These are phyloP conservation scores for Pseudocercospora fijiensis DNA, from an alignment of 2,329 filamentous ascomycete species.

Conservation along the genomic window DNA sequence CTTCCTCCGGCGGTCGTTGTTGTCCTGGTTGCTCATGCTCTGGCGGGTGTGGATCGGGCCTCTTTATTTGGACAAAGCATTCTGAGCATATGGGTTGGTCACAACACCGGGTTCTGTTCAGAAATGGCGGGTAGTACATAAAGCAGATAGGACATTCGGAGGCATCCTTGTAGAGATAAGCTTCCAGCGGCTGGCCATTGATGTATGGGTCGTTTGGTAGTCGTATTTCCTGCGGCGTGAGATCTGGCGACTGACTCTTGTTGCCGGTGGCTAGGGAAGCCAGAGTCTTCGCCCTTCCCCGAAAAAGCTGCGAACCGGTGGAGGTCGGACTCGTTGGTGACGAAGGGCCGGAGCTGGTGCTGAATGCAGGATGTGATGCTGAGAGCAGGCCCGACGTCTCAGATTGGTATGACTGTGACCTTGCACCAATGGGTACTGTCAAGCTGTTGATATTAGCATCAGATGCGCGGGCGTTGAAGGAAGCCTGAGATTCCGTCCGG, in stretches of 20 bases:
- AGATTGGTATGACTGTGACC: slow-evolving; percentile 76
- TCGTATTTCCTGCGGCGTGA: slow-evolving; percentile 73
- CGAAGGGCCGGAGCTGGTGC: slow-evolving; percentile 46
- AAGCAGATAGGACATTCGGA: slow-evolving; percentile 95
- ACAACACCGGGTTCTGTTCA: slow-evolving; percentile 93
- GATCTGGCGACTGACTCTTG: slow-evolving; percentile 67
- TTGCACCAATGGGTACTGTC: slow-evolving; percentile 74
- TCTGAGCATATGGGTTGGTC: slow-evolving; percentile 96
- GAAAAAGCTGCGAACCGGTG: slow-evolving; percentile 60
- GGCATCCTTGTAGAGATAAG: slow-evolving; percentile 88
- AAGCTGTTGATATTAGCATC: slow-evolving; percentile 67
- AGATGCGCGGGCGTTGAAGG: slow-evolving; percentile 50
- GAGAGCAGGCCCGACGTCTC: slow-evolving; percentile 62
- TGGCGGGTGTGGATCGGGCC: slow-evolving; percentile 84
- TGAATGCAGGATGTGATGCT: slow-evolving; percentile 62
- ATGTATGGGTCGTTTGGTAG: slow-evolving; percentile 82
- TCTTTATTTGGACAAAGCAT: slow-evolving; percentile 98
- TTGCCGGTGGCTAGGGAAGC: slow-evolving; percentile 73
- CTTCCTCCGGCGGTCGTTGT: slow-evolving; percentile 43
- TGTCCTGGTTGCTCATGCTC: slow-evolving; percentile 56
- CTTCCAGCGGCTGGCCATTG: slow-evolving; percentile 91
- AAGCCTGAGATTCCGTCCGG: slow-evolving; percentile 41
- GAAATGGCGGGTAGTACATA: slow-evolving; percentile 87
- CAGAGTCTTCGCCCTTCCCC: slow-evolving; percentile 83
- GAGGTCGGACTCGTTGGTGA: slow-evolving; percentile 46